These are phyloP conservation scores for Penicillium malachiteum DNA, from an alignment of 495 filamentous ascomycete species.

Conservation along the genomic window DNA sequence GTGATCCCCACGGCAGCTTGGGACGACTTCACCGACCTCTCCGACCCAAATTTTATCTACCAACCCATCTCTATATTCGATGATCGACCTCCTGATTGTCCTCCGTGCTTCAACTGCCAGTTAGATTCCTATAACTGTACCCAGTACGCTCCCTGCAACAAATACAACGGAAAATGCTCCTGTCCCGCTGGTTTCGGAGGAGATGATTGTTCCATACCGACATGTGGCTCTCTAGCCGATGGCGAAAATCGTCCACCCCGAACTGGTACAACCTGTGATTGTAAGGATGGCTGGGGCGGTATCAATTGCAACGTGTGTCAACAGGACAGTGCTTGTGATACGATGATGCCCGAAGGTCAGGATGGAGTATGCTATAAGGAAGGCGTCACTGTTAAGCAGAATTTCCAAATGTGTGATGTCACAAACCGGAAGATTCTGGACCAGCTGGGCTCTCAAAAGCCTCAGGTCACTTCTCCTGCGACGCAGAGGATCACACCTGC, in stretches of 20 bases:
- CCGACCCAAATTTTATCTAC: slow-evolving; percentile 27
- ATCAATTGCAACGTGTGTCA: slow-evolving; percentile 98
- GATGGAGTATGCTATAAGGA: slow-evolving; percentile 89
- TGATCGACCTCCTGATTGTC: slow-evolving; percentile 59
- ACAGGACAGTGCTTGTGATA: slow-evolving; percentile 75
- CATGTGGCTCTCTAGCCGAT: slow-evolving; percentile 85
- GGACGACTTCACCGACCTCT: slow-evolving; percentile 33
- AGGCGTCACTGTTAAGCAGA: slow-evolving; percentile 86
- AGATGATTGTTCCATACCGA: slow-evolving; percentile 82
- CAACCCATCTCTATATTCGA: slow-evolving; percentile 51
- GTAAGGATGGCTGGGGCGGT: slow-evolving; percentile 93
- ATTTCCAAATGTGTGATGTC: slow-evolving; percentile 97
- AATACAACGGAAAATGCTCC: slow-evolving; percentile 83
- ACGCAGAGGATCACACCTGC: slow-evolving; percentile 68
- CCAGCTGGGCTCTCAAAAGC: slow-evolving; percentile 75
- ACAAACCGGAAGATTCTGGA: slow-evolving; percentile 91
- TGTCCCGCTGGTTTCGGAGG: slow-evolving; percentile 92
- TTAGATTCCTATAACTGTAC: slow-evolving; percentile 85
- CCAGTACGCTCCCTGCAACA: slow-evolving; percentile 83
- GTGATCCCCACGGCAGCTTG: slow-evolving; percentile 25
- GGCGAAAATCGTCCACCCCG: slow-evolving; percentile 72
- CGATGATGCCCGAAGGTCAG: slow-evolving; percentile 74
- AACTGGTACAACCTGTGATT: slow-evolving; percentile 68
- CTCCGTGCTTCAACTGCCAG: slow-evolving; percentile 93
- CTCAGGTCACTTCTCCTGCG: slow-evolving; percentile 94